A percentile compares a stretch with the other conserved stretches of the same genome.
Conservation (phyloP, 2,329 filamentous ascomycete species). For the Talaromyces sp. region DNA sequence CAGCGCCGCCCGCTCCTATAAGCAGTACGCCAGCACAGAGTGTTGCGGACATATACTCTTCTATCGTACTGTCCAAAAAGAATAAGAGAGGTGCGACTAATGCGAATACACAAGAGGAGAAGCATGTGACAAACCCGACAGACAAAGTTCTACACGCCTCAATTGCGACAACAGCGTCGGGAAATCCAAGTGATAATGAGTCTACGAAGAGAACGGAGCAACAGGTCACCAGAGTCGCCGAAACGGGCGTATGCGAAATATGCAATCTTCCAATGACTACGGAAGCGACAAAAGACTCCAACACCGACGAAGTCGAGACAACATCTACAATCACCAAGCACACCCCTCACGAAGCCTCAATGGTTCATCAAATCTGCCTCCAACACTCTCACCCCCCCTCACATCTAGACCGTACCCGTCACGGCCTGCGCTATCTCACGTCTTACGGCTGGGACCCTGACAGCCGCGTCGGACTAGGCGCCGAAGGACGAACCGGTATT, state of each 20-base stretch:
- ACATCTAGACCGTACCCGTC: conserved; percentile 54
- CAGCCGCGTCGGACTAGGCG: conserved; percentile 65
- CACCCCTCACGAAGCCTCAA: conserved; percentile 46
- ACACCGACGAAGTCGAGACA: neutral
- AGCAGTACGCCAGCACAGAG: conserved; percentile 25
- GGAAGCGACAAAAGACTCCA: neutral
- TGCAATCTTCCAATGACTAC: conserved; percentile 55
- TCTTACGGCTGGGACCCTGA: conserved; percentile 60
- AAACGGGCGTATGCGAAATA: conserved; percentile 46
- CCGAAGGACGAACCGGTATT: conserved; percentile 63
- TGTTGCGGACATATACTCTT: conserved; percentile 44
- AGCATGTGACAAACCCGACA: neutral
- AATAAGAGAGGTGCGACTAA: conserved; percentile 11
- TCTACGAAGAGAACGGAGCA: neutral
- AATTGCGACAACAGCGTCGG: conserved; percentile 16
- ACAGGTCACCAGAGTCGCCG: neutral
- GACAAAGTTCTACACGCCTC: conserved; percentile 8
- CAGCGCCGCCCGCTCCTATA: conserved; percentile 18
- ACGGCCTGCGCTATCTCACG: conserved; percentile 54
- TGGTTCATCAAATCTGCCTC: conserved; percentile 56
- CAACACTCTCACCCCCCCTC: conserved; percentile 57
- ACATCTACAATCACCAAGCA: conserved; percentile 23
- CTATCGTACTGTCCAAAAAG: conserved; percentile 42
- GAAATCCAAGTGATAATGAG: neutral
- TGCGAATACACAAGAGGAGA: conserved; percentile 10